Base-by-base conservation (phyloP, 2,329 filamentous ascomycete genomes). In the Leptographium galeiforme region DNA sequence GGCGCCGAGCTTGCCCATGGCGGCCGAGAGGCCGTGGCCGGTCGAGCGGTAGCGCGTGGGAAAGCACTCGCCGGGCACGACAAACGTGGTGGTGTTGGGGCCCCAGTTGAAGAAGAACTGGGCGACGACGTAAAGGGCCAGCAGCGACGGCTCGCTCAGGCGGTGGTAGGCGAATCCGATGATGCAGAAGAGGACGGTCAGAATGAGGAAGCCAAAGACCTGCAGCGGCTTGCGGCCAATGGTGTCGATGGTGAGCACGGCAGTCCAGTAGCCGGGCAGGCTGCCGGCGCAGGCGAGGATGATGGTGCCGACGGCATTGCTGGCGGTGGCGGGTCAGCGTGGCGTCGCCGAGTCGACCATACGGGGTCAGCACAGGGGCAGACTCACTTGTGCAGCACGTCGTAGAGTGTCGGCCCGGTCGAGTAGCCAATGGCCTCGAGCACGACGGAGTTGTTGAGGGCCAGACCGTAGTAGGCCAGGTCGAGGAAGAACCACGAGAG, bases 401-500 rank as follows among this genome's bases (percentile, higher is more conserved):
- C 63, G 66, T 89, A 90, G 19, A 89, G 73, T 19, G 77, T 81
- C 38, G 67, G 61, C 11, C 82, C 82, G 36, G 71, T 70, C 18
- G 77, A 77, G 64, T 86, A 91, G 34, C 87, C 87, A 57, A 91
- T 88, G 2, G 82, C 79, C 39, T 74, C 69, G 13, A 91, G 75
- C 38, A 93, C 81, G 57, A 85, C 78, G 12, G 78, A 75, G 62
- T 84, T 88, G 63, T 90, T 91, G n/a, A 91, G 71, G 36, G 84
- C 80, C 2, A 91, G 75, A 38, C 82, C 82, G 59, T 85, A 86
- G 62, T 78, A 85, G 4, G 81, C 81, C 52, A 78, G 64, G 63
- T 90, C 87, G 51, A 91, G 72, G 61, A 90, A 83, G 69, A 91
- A 90, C 87, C 87, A 91, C 0, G 85, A 89, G 48, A 85, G 71